These are phyloP conservation scores for Biancaea sappan DNA, from an alignment of 306 rosid species.

Conservation along the genomic window DNA sequence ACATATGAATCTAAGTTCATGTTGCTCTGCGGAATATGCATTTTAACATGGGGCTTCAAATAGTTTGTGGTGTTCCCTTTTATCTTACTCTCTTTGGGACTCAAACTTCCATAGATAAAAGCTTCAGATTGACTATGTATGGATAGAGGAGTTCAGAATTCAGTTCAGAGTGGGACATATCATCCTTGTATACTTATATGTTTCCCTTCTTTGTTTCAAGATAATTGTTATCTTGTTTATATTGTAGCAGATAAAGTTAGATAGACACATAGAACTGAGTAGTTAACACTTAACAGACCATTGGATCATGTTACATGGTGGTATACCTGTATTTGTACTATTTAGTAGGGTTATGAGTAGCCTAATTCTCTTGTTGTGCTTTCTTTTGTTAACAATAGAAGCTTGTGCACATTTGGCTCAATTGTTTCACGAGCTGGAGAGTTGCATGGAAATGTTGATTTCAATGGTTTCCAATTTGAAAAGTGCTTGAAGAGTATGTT, in stretches of 20 bases:
- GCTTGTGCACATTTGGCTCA: neutral
- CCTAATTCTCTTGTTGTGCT: neutral
- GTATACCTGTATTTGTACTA: slow-evolving; percentile 5
- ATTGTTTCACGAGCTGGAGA: neutral
- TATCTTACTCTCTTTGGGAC: neutral
- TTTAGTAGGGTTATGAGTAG: neutral
- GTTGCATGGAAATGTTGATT: slow-evolving; percentile 6
- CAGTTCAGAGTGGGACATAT: neutral
- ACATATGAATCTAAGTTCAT: neutral
- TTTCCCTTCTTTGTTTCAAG: neutral
- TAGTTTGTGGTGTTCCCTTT: neutral
- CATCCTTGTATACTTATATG: neutral
- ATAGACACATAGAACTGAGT: slow-evolving; percentile 7
- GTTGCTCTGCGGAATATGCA: neutral
- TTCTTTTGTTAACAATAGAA: slow-evolving; percentile 1
- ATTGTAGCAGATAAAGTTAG: slow-evolving; percentile 13
- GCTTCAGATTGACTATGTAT: neutral
- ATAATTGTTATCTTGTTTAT: neutral
- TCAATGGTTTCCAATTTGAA: slow-evolving; percentile 19
- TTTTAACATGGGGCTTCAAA: neutral
- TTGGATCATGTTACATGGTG: neutral
- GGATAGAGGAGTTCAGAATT: too few relatives aligned
- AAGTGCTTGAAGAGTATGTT: neutral
- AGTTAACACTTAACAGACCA: neutral
- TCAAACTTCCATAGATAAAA: neutral